phyloP scores from a whole-genome alignment of 495 filamentous ascomycete genomes.

The Aspergillus sparsus region DNA sequence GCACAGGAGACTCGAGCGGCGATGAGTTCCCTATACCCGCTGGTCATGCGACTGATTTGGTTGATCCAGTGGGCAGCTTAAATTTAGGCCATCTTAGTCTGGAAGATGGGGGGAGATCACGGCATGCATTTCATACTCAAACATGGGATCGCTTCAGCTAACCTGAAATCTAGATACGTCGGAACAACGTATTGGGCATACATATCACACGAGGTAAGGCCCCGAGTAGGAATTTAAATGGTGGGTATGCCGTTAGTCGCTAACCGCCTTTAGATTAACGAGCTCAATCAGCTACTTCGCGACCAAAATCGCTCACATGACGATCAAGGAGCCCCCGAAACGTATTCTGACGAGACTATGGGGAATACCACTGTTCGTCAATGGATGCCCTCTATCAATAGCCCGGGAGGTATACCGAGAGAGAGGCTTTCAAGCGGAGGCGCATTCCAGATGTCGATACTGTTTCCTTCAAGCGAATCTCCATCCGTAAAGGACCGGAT shows the following conservation, averaged over 20 bases:
- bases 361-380: constrained; percentile 16
- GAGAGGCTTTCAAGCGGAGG: constrained; percentile 23
- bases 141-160: not conserved
- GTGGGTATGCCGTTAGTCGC: not conserved
- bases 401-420: not conserved
- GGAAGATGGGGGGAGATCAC: constrained; percentile 48
- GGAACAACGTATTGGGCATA: constrained; percentile 56
- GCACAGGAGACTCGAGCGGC: constrained; percentile 38
- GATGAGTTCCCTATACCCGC: constrained; percentile 52
- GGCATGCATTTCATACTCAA: constrained; percentile 29
- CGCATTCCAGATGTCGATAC: constrained; percentile 41
- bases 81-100: constrained; percentile 51
- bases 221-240: not conserved
- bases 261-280: constrained; percentile 41
- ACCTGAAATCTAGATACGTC: constrained; percentile 44
- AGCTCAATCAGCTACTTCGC: constrained; percentile 48
- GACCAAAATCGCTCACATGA: constrained; percentile 47
- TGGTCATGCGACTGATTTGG: constrained; percentile 46
- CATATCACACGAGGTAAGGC: constrained; percentile 49
- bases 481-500: constrained; percentile 36
- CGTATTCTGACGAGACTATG: constrained; percentile 23
- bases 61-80: constrained; percentile 48
- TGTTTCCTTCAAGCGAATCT: constrained; percentile 43
- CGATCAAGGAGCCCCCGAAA: constrained; percentile 26
- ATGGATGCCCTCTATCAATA: constrained; percentile 31